Evolutionary conservation across 768 basidiomycete genomes (phyloP).

Genomic region (Glaciozyma martinii): DNA sequence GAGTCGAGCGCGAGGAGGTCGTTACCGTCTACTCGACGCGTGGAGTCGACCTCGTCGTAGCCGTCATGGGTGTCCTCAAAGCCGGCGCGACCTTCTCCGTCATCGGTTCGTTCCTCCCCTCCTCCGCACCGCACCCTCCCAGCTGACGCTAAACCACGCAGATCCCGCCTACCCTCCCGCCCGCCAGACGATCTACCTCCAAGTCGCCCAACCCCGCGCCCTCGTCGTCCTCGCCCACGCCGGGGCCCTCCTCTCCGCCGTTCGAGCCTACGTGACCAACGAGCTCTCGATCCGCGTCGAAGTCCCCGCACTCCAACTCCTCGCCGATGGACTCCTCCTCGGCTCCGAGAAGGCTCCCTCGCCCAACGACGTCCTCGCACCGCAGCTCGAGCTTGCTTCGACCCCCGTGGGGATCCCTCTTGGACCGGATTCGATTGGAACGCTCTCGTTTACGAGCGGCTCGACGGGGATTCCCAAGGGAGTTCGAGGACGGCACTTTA

Average conservation of each 20-base stretch:
- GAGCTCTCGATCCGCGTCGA: conserved; percentile 80
- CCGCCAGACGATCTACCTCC: conserved; percentile 83
- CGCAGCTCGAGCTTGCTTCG: conserved; percentile 48
- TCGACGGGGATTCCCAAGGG: conserved; percentile 98
- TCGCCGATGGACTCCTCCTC: conserved; percentile 53
- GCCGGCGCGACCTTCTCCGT: conserved; percentile 95
- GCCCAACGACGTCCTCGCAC: conserved; percentile 53
- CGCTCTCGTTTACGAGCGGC: conserved; percentile 91
- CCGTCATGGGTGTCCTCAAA: conserved; percentile 92
- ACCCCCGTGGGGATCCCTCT: conserved; percentile 71
- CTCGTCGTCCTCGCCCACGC: conserved; percentile 85
- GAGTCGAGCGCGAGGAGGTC: conserved; percentile 84
- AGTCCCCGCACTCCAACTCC: conserved; percentile 76
- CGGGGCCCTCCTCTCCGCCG: conserved; percentile 65
- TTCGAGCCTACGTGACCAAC: conserved; percentile 68
- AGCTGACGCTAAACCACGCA: conserved; percentile 36
- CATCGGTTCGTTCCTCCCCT: conserved; percentile 56
- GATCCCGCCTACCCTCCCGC: conserved; percentile 95
- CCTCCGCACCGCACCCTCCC: conserved; percentile 8
- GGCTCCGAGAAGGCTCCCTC: conserved; percentile 49
- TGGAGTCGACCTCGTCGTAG: conserved; percentile 90
- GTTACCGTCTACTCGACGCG: conserved; percentile 97
- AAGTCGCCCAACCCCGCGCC: conserved; percentile 83
- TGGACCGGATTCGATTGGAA: conserved; percentile 92
- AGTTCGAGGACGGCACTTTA: conserved; percentile 90